Evolutionary conservation across 1,139 yeast species (phyloP).

Genomic region (Pichia sp.): DNA sequence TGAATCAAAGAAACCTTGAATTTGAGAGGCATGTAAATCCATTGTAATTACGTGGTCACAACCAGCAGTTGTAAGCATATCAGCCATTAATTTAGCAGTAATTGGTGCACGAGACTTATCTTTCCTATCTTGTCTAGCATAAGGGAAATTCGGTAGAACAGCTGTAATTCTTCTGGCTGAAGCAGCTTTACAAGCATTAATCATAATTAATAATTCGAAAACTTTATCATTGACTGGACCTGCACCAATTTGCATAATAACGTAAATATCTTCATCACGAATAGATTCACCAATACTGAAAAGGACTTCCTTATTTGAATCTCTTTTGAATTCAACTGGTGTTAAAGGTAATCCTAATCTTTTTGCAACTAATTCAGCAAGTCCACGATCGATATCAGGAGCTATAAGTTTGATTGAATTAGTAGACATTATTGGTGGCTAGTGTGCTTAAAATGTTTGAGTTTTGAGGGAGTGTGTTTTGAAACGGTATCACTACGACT

Average conservation of each 20-base stretch:
- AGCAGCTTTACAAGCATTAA: slow-evolving; percentile 93
- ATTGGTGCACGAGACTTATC: slow-evolving; percentile 96
- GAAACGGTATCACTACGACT: background rate
- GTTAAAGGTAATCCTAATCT: slow-evolving; percentile 56
- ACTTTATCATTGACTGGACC: slow-evolving; percentile 87
- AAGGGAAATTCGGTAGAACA: slow-evolving; percentile 91
- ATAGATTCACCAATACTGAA: slow-evolving; percentile 92
- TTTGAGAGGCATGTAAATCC: slow-evolving; percentile 97
- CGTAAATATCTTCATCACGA: slow-evolving; percentile 91
- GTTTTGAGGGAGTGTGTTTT: background rate
- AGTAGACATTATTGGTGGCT: slow-evolving; percentile 46
- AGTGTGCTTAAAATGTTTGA: background rate
- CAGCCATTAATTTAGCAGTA: slow-evolving; percentile 94
- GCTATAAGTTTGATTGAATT: slow-evolving; percentile 85
- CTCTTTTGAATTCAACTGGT: slow-evolving; percentile 60
- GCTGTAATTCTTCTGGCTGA: slow-evolving; percentile 94
- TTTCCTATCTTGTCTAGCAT: slow-evolving; percentile 95
- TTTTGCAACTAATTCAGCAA: slow-evolving; percentile 78
- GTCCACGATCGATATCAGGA: slow-evolving; percentile 80
- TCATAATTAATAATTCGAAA: slow-evolving; percentile 81
- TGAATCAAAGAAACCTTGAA: slow-evolving; percentile 92
- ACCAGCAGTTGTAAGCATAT: slow-evolving; percentile 91
- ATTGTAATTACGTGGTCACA: slow-evolving; percentile 95
- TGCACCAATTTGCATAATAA: slow-evolving; percentile 82
- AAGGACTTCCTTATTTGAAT: slow-evolving; percentile 79